Evolutionary conservation across 805 yeast genomes (phyloP).

Genomic region (Kuraishia floccosa): DNA sequence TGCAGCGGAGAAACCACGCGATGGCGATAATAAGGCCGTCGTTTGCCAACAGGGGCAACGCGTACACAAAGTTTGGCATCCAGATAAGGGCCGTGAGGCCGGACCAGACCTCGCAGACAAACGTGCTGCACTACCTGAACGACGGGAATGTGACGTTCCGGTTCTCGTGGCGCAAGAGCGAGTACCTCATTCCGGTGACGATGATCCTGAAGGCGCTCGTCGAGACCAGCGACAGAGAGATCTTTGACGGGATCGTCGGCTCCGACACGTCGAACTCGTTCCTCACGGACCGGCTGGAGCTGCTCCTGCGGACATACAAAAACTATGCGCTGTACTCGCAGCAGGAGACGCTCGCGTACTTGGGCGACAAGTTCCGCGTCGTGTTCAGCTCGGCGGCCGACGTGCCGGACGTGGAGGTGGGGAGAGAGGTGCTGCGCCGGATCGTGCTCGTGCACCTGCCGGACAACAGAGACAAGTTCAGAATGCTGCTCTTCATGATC

Average conservation of each 20-base stretch:
- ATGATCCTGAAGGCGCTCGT: conserved; percentile 85
- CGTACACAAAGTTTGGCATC: conserved; percentile 83
- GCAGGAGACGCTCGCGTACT: conserved; percentile 82
- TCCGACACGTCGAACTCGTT: conserved; percentile 79
- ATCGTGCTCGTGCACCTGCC: conserved; percentile 85
- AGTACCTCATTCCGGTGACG: conserved; percentile 84
- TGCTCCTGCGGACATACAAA: conserved; percentile 81
- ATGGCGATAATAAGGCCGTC: conserved; percentile 96
- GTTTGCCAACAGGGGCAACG: conserved; percentile 86
- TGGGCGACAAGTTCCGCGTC: conserved; percentile 93
- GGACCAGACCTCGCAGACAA: conserved; percentile 95
- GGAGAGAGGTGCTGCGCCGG: conserved; percentile 68
- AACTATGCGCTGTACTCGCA: conserved; percentile 67
- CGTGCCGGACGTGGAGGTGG: conserved; percentile 82
- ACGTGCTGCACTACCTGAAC: conserved; percentile 88
- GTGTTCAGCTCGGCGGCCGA: conserved; percentile 87
- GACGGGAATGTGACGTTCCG: conserved; percentile 96
- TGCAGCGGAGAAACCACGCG: conserved; percentile 95
- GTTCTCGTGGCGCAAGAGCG: conserved; percentile 95
- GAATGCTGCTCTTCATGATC: conserved; percentile 85
- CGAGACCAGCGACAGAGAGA: conserved; percentile 89
- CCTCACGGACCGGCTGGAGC: conserved; percentile 95
- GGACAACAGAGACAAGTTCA: conserved; percentile 68
- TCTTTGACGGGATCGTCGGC: conserved; percentile 94
- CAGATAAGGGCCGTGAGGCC: conserved; percentile 92